These are phyloP conservation scores for Sicyos edulis DNA, from an alignment of 306 rosid genomes.

Conservation along the genomic window DNA sequence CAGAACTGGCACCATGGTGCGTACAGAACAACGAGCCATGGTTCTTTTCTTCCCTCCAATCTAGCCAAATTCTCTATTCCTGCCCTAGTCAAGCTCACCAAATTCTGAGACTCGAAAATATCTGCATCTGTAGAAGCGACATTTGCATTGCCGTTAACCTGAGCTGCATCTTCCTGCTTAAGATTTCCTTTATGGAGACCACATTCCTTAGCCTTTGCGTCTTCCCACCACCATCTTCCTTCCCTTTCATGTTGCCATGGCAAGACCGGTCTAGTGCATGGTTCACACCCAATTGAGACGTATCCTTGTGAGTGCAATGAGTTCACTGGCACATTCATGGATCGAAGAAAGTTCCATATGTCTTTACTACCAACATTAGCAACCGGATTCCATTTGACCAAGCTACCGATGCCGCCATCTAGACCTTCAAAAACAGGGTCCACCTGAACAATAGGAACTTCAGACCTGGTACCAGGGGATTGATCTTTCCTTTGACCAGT, in stretches of 20 bases:
- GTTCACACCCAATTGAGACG: slow-evolving; percentile 83
- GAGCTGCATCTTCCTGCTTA: slow-evolving; percentile 49
- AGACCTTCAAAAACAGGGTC: slow-evolving; percentile 90
- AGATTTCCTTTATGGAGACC: slow-evolving; percentile 98
- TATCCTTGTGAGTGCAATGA: slow-evolving; percentile 80
- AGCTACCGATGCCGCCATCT: slow-evolving; percentile 80
- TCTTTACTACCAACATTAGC: slow-evolving; percentile 62
- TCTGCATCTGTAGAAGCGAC: slow-evolving; percentile 39
- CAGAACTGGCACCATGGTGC: slow-evolving; percentile 96
- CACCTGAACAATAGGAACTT: slow-evolving; percentile 72
- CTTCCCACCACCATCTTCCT: slow-evolving; percentile 99
- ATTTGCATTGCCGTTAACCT: slow-evolving; percentile 36
- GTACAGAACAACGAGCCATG: slow-evolving; percentile 81
- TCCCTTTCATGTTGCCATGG: slow-evolving; percentile 99
- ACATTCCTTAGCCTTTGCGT: slow-evolving; percentile 89
- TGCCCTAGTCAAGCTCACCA: slow-evolving; percentile 56
- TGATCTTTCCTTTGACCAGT: slow-evolving; percentile 96
- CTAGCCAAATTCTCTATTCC: slow-evolving; percentile 73
- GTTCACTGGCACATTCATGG: slow-evolving; percentile 83
- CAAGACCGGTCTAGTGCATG: slow-evolving; percentile 92
- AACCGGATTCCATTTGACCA: slow-evolving; percentile 97
- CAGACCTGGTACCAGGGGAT: slow-evolving; percentile 86
- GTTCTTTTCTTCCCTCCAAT: slow-evolving; percentile 53
- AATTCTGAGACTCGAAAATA: slow-evolving; percentile 47
- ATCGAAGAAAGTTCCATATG: slow-evolving; percentile 70